Percentiles rank a stretch among this genome's conserved stretches.
Conservation (phyloP, 163 green algal genomes). For the Coccomyxa subellipsoidea region DNA sequence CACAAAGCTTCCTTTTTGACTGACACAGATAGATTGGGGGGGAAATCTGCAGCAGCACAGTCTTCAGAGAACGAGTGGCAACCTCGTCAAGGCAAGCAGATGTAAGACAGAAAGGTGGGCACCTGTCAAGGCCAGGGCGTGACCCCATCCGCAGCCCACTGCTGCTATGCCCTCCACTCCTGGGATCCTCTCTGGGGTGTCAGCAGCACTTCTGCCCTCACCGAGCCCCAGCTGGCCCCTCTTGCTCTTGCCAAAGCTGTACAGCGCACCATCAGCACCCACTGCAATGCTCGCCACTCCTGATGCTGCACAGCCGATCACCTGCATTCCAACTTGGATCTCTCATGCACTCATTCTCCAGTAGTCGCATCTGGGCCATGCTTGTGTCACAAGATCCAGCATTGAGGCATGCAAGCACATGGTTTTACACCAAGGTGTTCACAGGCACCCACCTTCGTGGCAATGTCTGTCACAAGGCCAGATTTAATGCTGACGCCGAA, state of each 20-base stretch:
- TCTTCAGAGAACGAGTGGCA: too few species aligned
- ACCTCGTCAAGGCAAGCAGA: not conserved
- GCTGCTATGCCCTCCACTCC: conserved; percentile 16
- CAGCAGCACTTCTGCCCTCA: not conserved
- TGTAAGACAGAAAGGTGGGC: not conserved
- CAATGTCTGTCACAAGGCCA: not conserved
- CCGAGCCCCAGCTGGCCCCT: conserved; percentile 41
- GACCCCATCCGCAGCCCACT: conserved; percentile 36
- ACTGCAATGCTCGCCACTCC: conserved; percentile 36
- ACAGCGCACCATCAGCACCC: conserved; percentile 20
- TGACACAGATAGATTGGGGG: too few species aligned
- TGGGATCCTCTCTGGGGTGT: conserved; percentile 14
- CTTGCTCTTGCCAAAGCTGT: conserved; percentile 29
- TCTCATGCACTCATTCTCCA: not conserved
- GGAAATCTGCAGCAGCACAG: too few species aligned
- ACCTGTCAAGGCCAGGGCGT: conserved; percentile 32
- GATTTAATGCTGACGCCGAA: not conserved
- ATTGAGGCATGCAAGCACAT: not conserved
- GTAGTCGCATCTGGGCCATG: too few species aligned
- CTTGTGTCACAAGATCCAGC: too few species aligned
- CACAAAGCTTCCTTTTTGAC: too few species aligned
- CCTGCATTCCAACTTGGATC: conserved; percentile 14
- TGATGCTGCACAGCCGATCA: conserved; percentile 25
- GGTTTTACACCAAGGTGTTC: too few species aligned
- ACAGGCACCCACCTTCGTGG: not conserved